Percentiles rank a stretch among this genome's conserved stretches.
Conservation (phyloP, 495 filamentous ascomycete species). For the Cetradonia linearis region DNA sequence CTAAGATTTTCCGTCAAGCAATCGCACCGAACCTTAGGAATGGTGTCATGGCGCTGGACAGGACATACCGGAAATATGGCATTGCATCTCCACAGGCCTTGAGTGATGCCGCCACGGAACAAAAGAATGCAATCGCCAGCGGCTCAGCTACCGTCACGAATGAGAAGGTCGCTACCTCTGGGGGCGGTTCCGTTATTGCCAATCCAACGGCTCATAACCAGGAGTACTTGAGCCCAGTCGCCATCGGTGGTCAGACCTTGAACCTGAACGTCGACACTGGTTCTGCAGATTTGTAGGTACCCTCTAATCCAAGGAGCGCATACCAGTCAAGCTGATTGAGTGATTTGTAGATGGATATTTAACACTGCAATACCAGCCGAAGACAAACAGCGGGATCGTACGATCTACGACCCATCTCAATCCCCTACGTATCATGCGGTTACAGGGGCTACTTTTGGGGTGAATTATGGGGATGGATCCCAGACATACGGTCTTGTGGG, state of each 20-base stretch:
- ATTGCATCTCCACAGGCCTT: constrained; percentile 26
- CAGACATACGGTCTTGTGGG: constrained; percentile 56
- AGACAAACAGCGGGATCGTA: constrained; percentile 39
- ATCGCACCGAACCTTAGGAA: constrained; percentile 34
- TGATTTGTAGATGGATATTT: constrained; percentile 56
- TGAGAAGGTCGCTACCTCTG: constrained; percentile 14
- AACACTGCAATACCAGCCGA: constrained; percentile 47
- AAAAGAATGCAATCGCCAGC: constrained; percentile 24
- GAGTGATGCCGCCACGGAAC: constrained; percentile 30
- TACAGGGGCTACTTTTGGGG: constrained; percentile 46
- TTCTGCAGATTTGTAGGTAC: constrained; percentile 67
- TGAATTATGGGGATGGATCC: constrained; percentile 69
- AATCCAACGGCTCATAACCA: constrained; percentile 51
- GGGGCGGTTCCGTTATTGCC: constrained; percentile 44
- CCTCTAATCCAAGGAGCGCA: constrained; percentile 20
- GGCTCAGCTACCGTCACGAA: constrained; percentile 21
- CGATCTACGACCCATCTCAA: constrained; percentile 50
- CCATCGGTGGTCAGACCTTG: constrained; percentile 61
- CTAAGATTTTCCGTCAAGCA: constrained; percentile 51
- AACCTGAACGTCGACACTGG: constrained; percentile 78
- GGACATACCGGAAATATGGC: constrained; percentile 52
- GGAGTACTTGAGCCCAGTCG: constrained; percentile 62
- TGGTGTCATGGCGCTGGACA: constrained; percentile 48
- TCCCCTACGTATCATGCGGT: constrained; percentile 45
- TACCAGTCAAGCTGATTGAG: neutral